These are phyloP conservation scores for Phytophthora foliorum DNA, from an alignment of 352 stramenopile genomes.

Conservation along the genomic window DNA sequence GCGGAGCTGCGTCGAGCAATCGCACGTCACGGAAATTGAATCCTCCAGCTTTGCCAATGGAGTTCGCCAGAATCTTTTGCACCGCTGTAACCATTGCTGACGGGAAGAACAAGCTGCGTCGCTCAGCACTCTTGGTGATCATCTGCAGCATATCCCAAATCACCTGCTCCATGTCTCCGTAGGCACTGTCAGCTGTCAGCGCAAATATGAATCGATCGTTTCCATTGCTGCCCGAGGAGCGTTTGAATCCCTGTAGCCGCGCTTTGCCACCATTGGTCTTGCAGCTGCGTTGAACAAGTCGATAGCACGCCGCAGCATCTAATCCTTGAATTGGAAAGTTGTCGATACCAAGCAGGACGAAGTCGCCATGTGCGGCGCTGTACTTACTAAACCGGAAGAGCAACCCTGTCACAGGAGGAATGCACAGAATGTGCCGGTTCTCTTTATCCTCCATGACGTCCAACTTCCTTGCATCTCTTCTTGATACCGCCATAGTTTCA, in stretches of 20 bases:
- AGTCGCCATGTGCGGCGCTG: conserved; percentile 70
- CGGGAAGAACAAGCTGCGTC: conserved; percentile 72
- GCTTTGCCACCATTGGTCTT: conserved; percentile 27
- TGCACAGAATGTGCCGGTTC: conserved; percentile 51
- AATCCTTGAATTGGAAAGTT: conserved; percentile 55
- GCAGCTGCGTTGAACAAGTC: conserved; percentile 46
- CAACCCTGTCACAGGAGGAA: conserved; percentile 52
- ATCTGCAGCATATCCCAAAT: conserved; percentile 80
- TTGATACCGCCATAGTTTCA: conserved; percentile 55
- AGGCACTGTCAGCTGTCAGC: conserved; percentile 68
- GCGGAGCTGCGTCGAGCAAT: conserved; percentile 52
- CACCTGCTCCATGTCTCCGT: conserved; percentile 82
- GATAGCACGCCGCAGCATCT: conserved; percentile 41
- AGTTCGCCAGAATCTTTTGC: conserved; percentile 75
- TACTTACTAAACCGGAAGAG: conserved; percentile 67
- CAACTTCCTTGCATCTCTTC: conserved; percentile 45
- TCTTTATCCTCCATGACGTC: conserved; percentile 60
- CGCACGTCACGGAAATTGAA: conserved; percentile 66
- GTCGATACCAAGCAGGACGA: conserved; percentile 73
- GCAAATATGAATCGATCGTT: conserved; percentile 70
- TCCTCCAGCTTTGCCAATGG: conserved; percentile 68
- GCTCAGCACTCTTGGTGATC: conserved; percentile 76
- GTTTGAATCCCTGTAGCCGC: conserved; percentile 40
- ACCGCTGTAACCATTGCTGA: conserved; percentile 70
- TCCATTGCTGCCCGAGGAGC: conserved; percentile 21